Evolutionary conservation across 192 early-diverging fungal species (phyloP).

Genomic region (Chytriomyces confervae): DNA sequence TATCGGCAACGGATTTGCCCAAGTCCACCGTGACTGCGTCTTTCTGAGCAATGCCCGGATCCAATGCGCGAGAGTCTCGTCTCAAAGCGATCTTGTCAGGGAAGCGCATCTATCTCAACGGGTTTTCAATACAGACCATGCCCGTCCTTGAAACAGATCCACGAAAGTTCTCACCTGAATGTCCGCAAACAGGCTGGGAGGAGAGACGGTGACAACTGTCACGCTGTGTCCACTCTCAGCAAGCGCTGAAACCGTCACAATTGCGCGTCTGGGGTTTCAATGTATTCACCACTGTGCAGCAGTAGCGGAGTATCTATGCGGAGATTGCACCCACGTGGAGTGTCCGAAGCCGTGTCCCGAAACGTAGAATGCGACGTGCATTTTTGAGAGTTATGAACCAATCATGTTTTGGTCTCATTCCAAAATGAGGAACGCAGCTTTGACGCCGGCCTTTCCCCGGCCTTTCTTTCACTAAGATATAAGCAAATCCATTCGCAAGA

Average conservation of each 20-base stretch:
- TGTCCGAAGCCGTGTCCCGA: conserved; percentile 43
- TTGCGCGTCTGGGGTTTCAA: conserved; percentile 33
- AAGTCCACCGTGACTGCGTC: conserved; percentile 56
- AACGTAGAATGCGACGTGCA: conserved; percentile 40
- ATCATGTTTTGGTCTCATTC: too few relatives aligned
- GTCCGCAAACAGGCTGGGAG: conserved; percentile 42
- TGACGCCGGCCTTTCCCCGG: too few relatives aligned
- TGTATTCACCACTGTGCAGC: not conserved
- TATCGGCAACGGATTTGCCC: conserved; percentile 34
- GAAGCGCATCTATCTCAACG: not conserved
- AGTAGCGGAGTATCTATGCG: not conserved
- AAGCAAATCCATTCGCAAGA: too few relatives aligned
- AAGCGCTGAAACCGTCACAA: conserved; percentile 38
- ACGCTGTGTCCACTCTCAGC: conserved; percentile 45
- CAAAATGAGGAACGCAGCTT: too few relatives aligned
- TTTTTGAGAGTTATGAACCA: not conserved
- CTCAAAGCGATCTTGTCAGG: not conserved
- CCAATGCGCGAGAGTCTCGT: conserved; percentile 21
- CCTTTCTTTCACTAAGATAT: too few relatives aligned
- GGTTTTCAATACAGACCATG: not conserved
- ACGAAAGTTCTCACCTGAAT: conserved; percentile 24
- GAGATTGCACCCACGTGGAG: conserved; percentile 47
- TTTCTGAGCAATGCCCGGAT: conserved; percentile 49
- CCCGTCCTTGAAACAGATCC: conserved; percentile 14
- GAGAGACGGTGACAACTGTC: conserved; percentile 45